Conservation (phyloP, 805 yeast genomes). For the Kuraishia floccosa region DNA sequence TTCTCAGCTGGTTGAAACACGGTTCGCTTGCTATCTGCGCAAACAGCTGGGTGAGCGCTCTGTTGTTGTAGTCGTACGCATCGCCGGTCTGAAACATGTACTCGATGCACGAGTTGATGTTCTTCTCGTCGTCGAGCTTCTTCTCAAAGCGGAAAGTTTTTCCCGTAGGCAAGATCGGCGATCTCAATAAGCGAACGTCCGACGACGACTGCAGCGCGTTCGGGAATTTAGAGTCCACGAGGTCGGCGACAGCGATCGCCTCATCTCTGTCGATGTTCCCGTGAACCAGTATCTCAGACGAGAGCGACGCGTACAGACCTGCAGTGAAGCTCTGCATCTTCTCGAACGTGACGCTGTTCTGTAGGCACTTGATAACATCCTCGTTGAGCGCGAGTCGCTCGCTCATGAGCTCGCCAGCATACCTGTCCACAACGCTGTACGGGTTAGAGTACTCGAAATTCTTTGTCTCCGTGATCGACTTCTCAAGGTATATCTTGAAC, state of each 20-base stretch:
- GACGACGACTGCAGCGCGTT: too few species aligned
- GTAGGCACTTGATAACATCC: conserved; percentile 36
- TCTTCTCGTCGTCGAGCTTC: conserved; percentile 47
- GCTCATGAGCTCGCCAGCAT: conserved; percentile 52
- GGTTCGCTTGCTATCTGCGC: conserved; percentile 77
- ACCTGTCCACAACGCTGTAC: conserved; percentile 61
- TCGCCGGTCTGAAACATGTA: conserved; percentile 61
- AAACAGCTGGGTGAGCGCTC: conserved; percentile 50
- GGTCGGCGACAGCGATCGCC: conserved; percentile 36
- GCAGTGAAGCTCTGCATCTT: conserved; percentile 28
- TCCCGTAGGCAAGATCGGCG: conserved; percentile 27
- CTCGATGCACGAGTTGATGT: conserved; percentile 79
- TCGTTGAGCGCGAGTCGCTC: conserved; percentile 54
- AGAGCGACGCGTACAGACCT: conserved; percentile 45
- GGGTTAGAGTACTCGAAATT: conserved; percentile 71
- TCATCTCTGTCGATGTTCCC: conserved; percentile 59
- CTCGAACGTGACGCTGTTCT: conserved; percentile 35
- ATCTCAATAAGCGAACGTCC: too few species aligned
- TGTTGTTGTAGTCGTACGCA: conserved; percentile 25
- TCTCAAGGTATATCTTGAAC: conserved; percentile 58
- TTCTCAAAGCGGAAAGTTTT: conserved; percentile 34
- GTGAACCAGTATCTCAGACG: conserved; percentile 58
- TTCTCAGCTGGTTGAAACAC: conserved; percentile 78
- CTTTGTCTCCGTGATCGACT: conserved; percentile 44
- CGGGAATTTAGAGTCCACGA: conserved; percentile 28